Evolutionary conservation across 1,139 yeast species (phyloP), one percentile per base, ranked within the genome.

Genomic region (Meyerozyma elateridarum): DNA sequence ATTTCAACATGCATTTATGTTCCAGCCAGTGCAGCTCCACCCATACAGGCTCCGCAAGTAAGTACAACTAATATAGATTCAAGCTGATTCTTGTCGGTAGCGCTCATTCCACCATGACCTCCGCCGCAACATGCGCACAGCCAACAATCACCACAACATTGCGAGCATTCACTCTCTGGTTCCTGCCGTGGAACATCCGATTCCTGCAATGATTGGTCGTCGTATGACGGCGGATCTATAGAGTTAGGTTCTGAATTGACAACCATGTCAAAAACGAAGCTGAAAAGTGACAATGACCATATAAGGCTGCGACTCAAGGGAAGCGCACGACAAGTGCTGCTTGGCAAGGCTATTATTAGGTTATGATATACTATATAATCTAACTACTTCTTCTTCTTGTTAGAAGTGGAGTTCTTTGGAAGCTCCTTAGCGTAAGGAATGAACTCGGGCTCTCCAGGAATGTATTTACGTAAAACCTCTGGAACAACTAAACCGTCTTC

Each of bases 401-500:
- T 76, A 32, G 93, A 83, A 46, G 95, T 85, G 31, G 91, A 79
- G 69, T 88, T 85, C 78, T 88, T 89, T 61, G 96, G 96, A 54
- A 91, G 76, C 56, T 87, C 97, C 62, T 83, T 85, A 38, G 74
- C 76, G 60, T 65, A 91, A 34, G 97, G 97, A 51, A 91, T 68
- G 64, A 93, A 91, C 59, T 89, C 96, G 27, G 97, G 97, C 66
- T 88, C 95, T 46, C 98, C 98, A 38, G 98, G 98, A 55, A 91
- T 87, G 72, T 83, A 89, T 62, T 76, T 84, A 69, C 96, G 84
- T 61, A 91, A 78, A 24, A 88, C 97, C 66, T 88, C 94, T 40
- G 99, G 99, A 46, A 91, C 76, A 39, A 77, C 79, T 54, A 93
- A 73, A 49, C 98, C 97, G 45, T 88, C 96, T 54, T 85, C 96